Evolutionary conservation across 805 yeast species (phyloP), one percentile per base, ranked within the genome.

Genomic region (Monosporozyma siamensis): DNA sequence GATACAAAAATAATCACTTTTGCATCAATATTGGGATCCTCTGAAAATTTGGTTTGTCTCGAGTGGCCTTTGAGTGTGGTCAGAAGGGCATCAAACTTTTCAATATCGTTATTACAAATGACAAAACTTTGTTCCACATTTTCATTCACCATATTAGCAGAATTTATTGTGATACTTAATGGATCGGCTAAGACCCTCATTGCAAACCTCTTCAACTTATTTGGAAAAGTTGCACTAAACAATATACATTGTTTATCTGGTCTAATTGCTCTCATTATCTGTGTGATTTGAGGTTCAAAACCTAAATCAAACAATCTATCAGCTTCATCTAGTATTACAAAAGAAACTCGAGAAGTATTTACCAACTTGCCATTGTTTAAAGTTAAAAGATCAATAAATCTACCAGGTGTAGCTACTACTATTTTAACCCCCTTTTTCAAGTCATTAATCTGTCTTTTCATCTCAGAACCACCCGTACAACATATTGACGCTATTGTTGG

Each of bases 221-320:
- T 66, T 0, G 97, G 95, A 52, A 92, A 88, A 0, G 98, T 92
- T 0, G 98, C 98, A 9, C 96, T 87, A 58, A 90, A 92, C 21
- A 92, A 64, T 3, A 89, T 90, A 14, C 92, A 83, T 55, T 90
- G 97, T 39, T 82, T 69, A 56, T 89, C 96, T 0, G 92, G 92
- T 39, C 97, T 69, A 2, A 86, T 71, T 29, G 82, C 82, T 12
- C 74, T 69, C 56, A 88, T 69, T 18, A 92, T 81, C 53, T 86
- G 85, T 51, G 75, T 78, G 4, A 92, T 87, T 57, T 92, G 98
- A 0, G 98, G 97, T 53, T 87, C 97, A 64, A 92, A 92, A 1
- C 98, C 98, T 74, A 92, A 68, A 60, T 92, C 98, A 65, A 90
- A 90, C 83, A 92, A 80, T 48, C 98, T 66, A 62, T 92, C 98